Percentiles rank a stretch among this genome's conserved stretches.
These are phyloP conservation scores for Colletotrichum caudatum DNA, from an alignment of 2,329 filamentous ascomycete species.

Conservation along the genomic window DNA sequence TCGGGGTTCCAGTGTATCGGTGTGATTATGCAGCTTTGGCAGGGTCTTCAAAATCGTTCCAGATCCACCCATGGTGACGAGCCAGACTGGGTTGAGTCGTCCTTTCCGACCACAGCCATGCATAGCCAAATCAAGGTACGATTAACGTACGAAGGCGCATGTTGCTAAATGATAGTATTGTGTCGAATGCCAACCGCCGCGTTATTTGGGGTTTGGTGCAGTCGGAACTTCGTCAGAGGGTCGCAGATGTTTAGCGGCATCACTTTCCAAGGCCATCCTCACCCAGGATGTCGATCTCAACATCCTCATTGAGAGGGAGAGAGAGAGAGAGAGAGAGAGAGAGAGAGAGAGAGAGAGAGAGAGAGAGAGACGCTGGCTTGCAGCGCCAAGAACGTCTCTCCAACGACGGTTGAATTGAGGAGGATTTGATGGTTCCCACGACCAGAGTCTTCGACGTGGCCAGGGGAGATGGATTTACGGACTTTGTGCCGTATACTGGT, in stretches of 20 bases:
- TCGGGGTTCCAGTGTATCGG: neutral
- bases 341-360: no score
- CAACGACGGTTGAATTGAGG: slow-evolving; percentile 1
- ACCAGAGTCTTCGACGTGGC: no score
- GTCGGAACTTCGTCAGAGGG: neutral
- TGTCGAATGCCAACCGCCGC: neutral
- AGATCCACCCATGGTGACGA: slow-evolving; percentile 8
- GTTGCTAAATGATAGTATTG: slow-evolving; percentile 10
- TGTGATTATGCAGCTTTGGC: slow-evolving; percentile 23
- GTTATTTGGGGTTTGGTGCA: neutral
- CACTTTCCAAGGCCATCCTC: neutral
- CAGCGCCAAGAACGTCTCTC: slow-evolving; percentile 19
- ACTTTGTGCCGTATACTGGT: neutral
- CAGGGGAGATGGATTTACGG: neutral
- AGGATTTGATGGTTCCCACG: neutral
- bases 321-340: no score
- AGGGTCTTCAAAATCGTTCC: slow-evolving; percentile 9
- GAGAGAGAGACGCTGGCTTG: neutral
- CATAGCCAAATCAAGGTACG: slow-evolving; percentile 14
- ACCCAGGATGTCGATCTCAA: slow-evolving; percentile 10
- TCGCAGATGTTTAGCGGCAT: neutral
- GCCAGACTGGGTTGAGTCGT: slow-evolving; percentile 6
- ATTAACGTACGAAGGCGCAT: neutral
- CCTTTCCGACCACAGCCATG: slow-evolving; percentile 2
- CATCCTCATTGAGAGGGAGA: neutral